Evolutionary conservation across 2,329 filamentous ascomycete species (phyloP), one percentile per base, ranked within the genome.

Genomic region (Fonsecaea multimorphosa): DNA sequence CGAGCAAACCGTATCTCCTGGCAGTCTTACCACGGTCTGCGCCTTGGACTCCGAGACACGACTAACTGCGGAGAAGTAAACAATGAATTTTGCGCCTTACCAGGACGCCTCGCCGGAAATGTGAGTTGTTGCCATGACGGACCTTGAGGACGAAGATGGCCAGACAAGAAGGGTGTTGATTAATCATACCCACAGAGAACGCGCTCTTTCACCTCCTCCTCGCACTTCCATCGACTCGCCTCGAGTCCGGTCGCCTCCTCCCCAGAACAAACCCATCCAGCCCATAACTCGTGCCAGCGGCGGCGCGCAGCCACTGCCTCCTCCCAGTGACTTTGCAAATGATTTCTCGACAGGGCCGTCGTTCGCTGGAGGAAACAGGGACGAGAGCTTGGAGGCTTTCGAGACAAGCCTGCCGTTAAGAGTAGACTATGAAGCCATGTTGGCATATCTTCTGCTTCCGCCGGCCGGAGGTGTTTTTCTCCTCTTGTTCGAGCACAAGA

Each of bases 1-100:
- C 44, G 6, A 24, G 9, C 8, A 24, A n/a, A 49, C 12, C 44
- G 19, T 24, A 22, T 49, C 12, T 12, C 9, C 19, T 8, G 38
- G 19, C 44, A 9, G 19, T 46, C 8, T 14, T 49, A 24, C 22
- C 44, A 24, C 44, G 3, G 19, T 49, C 19, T 9, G 22, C 22
- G 44, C 19, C 44, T 24, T 3, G 22, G 14, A n/a, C 9, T 1
- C 8, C 16, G 16, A 24, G 11, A 49, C 44, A 27, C 44, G 22
- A 49, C 44, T 22, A 14, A 49, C 19, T 54, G 52, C 46, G 44
- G 58, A 31, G 49, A 32, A 46, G 58, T 55, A 61, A 67, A 81
- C 73, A 63, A 95, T 95, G 91, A 91, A 97, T 82, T 99, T 98
- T 78, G 95, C 95, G 53, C 95, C 95, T 40, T 99, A 98, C 81